Evolutionary conservation across 495 filamentous ascomycete species (phyloP), one percentile per base, ranked within the genome.

Genomic region (Xylaria cubensis): DNA sequence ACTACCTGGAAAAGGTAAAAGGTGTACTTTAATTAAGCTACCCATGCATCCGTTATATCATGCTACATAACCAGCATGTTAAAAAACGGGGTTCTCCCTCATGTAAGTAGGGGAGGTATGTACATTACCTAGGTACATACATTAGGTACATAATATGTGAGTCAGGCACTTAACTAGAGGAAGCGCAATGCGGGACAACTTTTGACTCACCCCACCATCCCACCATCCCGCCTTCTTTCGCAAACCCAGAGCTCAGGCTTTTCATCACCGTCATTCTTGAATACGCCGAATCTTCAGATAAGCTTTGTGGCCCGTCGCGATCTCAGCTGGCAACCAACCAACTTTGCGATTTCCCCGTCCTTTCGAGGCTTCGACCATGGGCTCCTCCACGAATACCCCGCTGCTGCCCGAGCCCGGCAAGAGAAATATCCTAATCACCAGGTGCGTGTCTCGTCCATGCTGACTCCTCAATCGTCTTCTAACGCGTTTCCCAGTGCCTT

Each of bases 321-420:
- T 63, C 59, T 17, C 13, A 26, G 24, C 24, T 6, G 8, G 36
- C 61, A 8, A 17, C 61, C 61, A 29, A 29, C 61, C 61, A 29
- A 2, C 39, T 26, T 59, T 41, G 66, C 53, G 39, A 58, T 39
- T 9, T 13, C 26, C 66, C 15, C 24, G 21, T 56, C 19, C 32
- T 24, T 12, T 19, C 39, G 53, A 59, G n/a, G 21, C 53, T 26
- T 55, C 39, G 41, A 50, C 39, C 34, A 71, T 71, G 69, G 69
- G 29, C 15, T 55, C 69, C 41, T 24, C 34, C n/a, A 34, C 69
- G 6, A 42, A 48, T 7, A 24, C 51, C 56, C 63, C 70, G 26
- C 41, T 72, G 24, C 41, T 72, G 24, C 70, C 70, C 32, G 70
- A 72, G 51, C 63, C 70, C 5, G 70, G 70, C 10, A 72, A 72